A percentile compares a stretch with the other conserved stretches of the same genome.
Conservation (phyloP, 768 basidiomycete species). For the Boletus reticulatus region DNA sequence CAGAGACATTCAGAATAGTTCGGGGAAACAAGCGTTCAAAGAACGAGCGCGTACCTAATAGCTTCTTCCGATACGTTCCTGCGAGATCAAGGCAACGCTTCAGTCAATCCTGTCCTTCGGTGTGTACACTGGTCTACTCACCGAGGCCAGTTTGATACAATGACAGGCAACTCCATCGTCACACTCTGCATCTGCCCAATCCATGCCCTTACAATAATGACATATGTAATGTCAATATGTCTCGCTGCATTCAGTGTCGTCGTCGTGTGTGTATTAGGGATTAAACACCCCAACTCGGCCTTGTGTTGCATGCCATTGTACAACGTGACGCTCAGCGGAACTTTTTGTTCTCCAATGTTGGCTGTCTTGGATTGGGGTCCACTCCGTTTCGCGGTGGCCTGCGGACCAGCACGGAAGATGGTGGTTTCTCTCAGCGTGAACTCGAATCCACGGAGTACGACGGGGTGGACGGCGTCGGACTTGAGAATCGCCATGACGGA, state of each 20-base stretch:
- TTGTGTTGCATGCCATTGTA: conserved; percentile 70
- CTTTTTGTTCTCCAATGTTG: conserved; percentile 67
- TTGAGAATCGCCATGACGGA: conserved; percentile 68
- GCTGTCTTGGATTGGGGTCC: conserved; percentile 54
- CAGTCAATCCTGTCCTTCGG: neutral
- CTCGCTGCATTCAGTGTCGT: conserved; percentile 79
- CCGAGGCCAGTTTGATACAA: conserved; percentile 87
- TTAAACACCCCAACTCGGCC: conserved; percentile 67
- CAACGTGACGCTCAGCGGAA: conserved; percentile 69
- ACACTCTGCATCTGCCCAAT: conserved; percentile 66
- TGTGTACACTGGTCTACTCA: conserved; percentile 30
- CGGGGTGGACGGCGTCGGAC: conserved; percentile 64
- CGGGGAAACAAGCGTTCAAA: neutral
- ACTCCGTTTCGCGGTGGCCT: conserved; percentile 48
- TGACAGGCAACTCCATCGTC: conserved; percentile 72
- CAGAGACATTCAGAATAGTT: neutral
- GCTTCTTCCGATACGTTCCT: conserved; percentile 75
- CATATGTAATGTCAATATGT: conserved; percentile 85
- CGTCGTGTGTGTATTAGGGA: conserved; percentile 73
- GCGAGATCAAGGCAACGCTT: neutral
- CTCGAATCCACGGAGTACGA: conserved; percentile 81
- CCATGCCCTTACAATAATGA: conserved; percentile 72
- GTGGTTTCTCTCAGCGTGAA: conserved; percentile 76
- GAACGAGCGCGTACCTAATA: conserved; percentile 37
- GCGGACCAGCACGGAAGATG: conserved; percentile 65